Base-by-base conservation (phyloP, 257 asterid species). In the Solanum neorickii region DNA sequence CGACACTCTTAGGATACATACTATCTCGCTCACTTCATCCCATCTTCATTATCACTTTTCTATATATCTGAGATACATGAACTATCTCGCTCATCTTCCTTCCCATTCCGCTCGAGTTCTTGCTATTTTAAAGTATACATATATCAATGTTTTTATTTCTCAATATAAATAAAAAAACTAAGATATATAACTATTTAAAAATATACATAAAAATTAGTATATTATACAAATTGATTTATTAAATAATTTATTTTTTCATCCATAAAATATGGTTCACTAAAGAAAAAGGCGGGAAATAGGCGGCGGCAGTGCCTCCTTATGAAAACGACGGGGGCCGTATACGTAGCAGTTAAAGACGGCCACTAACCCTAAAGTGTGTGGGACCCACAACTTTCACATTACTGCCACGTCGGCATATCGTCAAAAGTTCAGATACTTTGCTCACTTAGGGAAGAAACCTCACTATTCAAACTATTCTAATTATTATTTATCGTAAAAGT, bases 211-310 rank as follows among this genome's bases (percentile, higher is more conserved):
- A 49, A 15, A 15, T 49, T 0, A 49, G 9, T 15, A 49, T 49
- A 49, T 16, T 49, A 7, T 16, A 52, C 60, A 52, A 49, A 6
- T 52, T 16, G 23, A 52, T 52, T 10, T n/a, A n/a, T 65, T 25
- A 62, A 21, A 21, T 21, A 23, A 62, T n/a, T 62, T 8, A 3
- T 20, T n/a, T 23, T 62, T 12, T n/a, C 16, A n/a, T 13, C 72
- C 33, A 27, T 25, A 68, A 68, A 68, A 3, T 3, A 14, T 42
- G 16, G 49, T 11, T 23, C 33, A 39, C 56, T 23, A 23, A 88
- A 85, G 86, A 86, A 91, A 90, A 90, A 74, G 90, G 93, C 91
- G 91, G 91, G 92, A 90, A n/a, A n/a, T 16, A 42, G 15, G 89
- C 91, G 91, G 90, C 93, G 93, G 93, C 91, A 72, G 82, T 46